Evolutionary conservation across 1,284 basidiomycete genomes (phyloP).

Genomic region (Ustilago nuda): DNA sequence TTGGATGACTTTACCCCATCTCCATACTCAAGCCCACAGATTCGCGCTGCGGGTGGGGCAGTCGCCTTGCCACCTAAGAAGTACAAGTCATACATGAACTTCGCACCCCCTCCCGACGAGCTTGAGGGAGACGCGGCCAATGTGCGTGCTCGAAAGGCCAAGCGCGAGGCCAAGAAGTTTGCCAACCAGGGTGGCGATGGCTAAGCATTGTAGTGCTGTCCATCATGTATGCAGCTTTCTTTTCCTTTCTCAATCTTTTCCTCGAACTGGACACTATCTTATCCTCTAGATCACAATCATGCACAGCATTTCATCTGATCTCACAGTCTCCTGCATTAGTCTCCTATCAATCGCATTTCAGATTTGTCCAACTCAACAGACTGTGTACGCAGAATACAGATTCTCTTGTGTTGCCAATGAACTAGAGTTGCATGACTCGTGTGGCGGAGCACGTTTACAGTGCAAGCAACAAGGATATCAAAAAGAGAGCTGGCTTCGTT

Average conservation of each 20-base stretch:
- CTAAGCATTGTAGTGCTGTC: slow-evolving; percentile 8
- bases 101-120: slow-evolving; percentile 61
- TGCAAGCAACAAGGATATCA: neutral
- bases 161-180: slow-evolving; percentile 39
- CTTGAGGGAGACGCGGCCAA: slow-evolving; percentile 41
- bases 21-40: slow-evolving; percentile 40
- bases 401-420: too few species aligned
- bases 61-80: slow-evolving; percentile 48
- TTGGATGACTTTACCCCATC: slow-evolving; percentile 54
- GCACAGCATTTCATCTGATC: slow-evolving; percentile 7
- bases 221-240: neutral
- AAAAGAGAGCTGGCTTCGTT: neutral
- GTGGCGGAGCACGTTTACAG: neutral
- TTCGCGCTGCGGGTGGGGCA: slow-evolving; percentile 36
- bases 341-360: slow-evolving; percentile 10
- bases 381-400: neutral
- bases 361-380: neutral
- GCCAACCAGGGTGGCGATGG: slow-evolving; percentile 60
- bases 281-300: neutral
- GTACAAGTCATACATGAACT: slow-evolving; percentile 60
- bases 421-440: neutral
- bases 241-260: neutral
- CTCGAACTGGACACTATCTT: neutral
- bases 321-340: slow-evolving; percentile 4
- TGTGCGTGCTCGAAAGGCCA: slow-evolving; percentile 43